Percentiles rank a stretch among this genome's conserved stretches.
phyloP scores from a whole-genome alignment of 2,329 filamentous ascomycete genomes.

The Epichloe coenophiala region DNA sequence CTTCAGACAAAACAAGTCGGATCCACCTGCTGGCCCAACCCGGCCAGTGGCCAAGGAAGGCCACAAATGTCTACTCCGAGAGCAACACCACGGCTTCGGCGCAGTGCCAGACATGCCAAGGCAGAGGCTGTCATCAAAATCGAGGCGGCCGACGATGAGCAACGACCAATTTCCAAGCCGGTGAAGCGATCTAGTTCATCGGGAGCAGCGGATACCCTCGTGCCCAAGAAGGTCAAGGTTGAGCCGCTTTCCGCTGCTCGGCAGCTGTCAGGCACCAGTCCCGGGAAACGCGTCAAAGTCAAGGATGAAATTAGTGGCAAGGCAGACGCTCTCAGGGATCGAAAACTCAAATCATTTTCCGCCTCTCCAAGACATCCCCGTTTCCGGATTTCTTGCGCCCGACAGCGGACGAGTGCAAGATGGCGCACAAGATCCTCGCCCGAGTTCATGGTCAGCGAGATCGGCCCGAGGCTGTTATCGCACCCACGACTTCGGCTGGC shows the following conservation, averaged over 20 bases:
- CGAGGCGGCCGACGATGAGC: not conserved
- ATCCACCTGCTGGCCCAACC: not conserved
- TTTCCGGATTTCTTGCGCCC: slow-evolving; percentile 56
- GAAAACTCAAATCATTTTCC: slow-evolving; percentile 29
- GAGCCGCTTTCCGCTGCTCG: not conserved
- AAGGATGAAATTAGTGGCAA: slow-evolving; percentile 4
- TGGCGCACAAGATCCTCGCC: slow-evolving; percentile 53
- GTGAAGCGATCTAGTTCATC: slow-evolving; percentile 16
- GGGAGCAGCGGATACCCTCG: not conserved
- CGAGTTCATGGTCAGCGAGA: slow-evolving; percentile 49
- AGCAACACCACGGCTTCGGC: not conserved
- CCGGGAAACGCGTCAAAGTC: not conserved
- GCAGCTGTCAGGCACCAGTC: not conserved
- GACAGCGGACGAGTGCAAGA: slow-evolving; percentile 51
- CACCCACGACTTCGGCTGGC: slow-evolving; percentile 51
- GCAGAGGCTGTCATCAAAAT: not conserved
- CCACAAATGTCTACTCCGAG: not conserved
- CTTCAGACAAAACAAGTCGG: no score
- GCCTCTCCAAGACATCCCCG: slow-evolving; percentile 34
- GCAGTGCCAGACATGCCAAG: slow-evolving; percentile 2
- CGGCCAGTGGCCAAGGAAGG: not conserved
- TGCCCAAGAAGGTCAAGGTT: slow-evolving; percentile 4
- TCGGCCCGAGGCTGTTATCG: slow-evolving; percentile 47
- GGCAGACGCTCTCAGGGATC: slow-evolving; percentile 20
- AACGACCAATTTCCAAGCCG: not conserved